Evolutionary conservation across 2,329 filamentous ascomycete genomes (phyloP).

Genomic region (Ceratocystis cubensis): DNA sequence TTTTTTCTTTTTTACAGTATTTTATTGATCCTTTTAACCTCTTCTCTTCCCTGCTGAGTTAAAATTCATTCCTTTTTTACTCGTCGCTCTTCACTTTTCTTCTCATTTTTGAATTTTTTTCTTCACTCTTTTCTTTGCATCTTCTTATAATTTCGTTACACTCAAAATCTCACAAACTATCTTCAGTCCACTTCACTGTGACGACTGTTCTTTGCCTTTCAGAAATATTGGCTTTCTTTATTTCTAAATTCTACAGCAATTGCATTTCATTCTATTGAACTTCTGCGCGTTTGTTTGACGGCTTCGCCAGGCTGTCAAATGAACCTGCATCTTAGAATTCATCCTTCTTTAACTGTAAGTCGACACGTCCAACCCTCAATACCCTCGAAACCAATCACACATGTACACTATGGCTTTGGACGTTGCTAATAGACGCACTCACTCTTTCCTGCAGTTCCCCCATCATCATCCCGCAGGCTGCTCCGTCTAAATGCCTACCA

Average conservation of each 20-base stretch:
- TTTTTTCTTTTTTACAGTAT: slow-evolving; percentile 21
- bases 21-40: not conserved
- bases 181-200: slow-evolving; percentile 12
- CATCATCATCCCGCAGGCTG: slow-evolving; percentile 40
- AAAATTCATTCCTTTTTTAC: slow-evolving; percentile 24
- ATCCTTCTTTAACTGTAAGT: slow-evolving; percentile 39
- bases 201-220: slow-evolving; percentile 9
- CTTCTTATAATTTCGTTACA: slow-evolving; percentile 8
- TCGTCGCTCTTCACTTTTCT: slow-evolving; percentile 16
- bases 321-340: slow-evolving; percentile 75
- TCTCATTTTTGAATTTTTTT: slow-evolving; percentile 20
- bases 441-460: slow-evolving; percentile 29
- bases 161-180: not conserved
- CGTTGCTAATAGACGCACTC: slow-evolving; percentile 7
- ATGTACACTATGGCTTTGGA: too few relatives aligned
- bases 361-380: slow-evolving; percentile 21
- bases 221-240: slow-evolving; percentile 18
- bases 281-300: slow-evolving; percentile 84
- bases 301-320: slow-evolving; percentile 74
- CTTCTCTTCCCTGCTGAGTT: slow-evolving; percentile 3
- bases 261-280: slow-evolving; percentile 23
- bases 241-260: slow-evolving; percentile 22
- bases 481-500: slow-evolving; percentile 74
- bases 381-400: not conserved
- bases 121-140: slow-evolving; percentile 17